Evolutionary conservation across 176 grass and related monocot genomes (phyloP).

Genomic region (Avena eriantha): DNA sequence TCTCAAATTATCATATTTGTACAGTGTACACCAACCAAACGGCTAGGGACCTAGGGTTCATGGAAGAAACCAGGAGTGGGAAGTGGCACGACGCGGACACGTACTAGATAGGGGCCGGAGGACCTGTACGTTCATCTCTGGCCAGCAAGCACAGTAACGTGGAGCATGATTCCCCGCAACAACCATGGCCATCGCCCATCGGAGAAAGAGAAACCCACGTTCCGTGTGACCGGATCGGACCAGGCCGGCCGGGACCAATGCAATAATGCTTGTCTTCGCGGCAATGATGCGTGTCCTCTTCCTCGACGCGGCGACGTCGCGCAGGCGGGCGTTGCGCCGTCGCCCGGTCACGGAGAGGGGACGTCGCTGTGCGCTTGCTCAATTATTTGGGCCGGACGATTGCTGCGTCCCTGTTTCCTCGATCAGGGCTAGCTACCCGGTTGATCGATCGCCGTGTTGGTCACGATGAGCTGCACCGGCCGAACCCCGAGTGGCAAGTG

Average conservation of each 20-base stretch:
- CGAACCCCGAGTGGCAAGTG: background rate
- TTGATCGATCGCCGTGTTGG: constrained; percentile 1
- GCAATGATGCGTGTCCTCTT: background rate
- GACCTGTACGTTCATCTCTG: background rate
- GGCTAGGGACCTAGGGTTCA: too few species aligned
- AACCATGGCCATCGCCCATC: background rate
- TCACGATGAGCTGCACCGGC: background rate
- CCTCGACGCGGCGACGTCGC: background rate
- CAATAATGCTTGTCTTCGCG: background rate
- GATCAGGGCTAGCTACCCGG: background rate
- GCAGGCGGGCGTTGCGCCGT: background rate
- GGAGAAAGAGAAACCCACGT: background rate
- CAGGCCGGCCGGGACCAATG: background rate
- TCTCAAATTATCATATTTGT: too few species aligned
- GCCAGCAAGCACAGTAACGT: background rate
- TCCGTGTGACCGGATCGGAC: background rate
- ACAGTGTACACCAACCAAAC: too few species aligned
- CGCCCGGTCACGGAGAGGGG: background rate
- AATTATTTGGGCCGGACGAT: constrained; percentile 21
- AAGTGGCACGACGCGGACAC: background rate
- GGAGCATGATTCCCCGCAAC: background rate
- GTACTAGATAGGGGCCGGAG: background rate
- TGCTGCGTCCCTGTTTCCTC: background rate
- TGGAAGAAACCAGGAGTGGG: too few species aligned
- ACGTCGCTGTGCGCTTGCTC: background rate